These are phyloP conservation scores for Gymnopilus dilepis DNA, from an alignment of 768 basidiomycete species.

Conservation along the genomic window DNA sequence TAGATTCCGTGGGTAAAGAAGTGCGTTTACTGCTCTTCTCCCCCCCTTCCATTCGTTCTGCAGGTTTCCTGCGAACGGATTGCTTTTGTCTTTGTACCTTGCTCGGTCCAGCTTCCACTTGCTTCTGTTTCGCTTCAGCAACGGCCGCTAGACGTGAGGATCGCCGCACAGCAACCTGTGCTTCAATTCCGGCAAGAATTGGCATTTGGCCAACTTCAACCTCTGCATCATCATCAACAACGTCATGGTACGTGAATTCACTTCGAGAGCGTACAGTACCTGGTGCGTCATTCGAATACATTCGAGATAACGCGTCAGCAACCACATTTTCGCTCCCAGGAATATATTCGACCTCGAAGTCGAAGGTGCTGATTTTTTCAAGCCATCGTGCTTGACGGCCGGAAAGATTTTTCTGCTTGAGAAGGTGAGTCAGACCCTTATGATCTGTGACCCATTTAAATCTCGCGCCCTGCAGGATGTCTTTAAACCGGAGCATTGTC, in stretches of 20 bases:
- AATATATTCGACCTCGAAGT: conserved; percentile 19
- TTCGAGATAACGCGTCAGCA: too few relatives aligned
- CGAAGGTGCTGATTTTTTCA: conserved; percentile 25
- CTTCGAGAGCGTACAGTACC: too few relatives aligned
- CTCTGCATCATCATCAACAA: background rate
- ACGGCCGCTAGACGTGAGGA: too few relatives aligned
- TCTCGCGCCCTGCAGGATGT: conserved; percentile 31
- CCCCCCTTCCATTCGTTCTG: too few relatives aligned
- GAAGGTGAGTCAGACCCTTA: conserved; percentile 28
- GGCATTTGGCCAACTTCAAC: background rate
- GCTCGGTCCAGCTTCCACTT: conserved; percentile 8
- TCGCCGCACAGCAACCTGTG: background rate
- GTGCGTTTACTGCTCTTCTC: too few relatives aligned
- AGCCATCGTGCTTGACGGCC: too few relatives aligned
- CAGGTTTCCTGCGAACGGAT: conserved; percentile 16
- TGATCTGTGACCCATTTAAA: conserved; percentile 37
- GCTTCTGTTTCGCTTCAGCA: too few relatives aligned
- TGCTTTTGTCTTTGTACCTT: conserved; percentile 28
- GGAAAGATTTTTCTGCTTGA: conserved; percentile 36
- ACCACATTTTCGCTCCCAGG: too few relatives aligned
- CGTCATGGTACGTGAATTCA: background rate
- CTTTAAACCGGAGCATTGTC: conserved; percentile 28
- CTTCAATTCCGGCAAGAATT: background rate
- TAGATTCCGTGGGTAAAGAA: conserved; percentile 33
- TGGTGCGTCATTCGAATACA: too few relatives aligned